phyloP scores from a whole-genome alignment of 2,329 filamentous ascomycete genomes.

The Aspergillus tanneri region DNA sequence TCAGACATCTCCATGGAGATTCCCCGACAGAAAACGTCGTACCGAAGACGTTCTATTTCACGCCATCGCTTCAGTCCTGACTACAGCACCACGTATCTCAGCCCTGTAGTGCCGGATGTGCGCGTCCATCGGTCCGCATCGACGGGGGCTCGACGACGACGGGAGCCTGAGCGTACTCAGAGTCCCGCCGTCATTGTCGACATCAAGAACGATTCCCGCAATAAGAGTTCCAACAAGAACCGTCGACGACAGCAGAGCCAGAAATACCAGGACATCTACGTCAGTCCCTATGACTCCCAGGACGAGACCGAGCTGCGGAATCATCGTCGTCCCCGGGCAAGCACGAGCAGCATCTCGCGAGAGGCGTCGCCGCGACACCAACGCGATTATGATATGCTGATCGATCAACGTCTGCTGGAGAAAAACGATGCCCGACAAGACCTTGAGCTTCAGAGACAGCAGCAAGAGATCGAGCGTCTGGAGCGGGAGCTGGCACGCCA shows the following conservation, averaged over 20 bases:
- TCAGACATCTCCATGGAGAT: constrained; percentile 35
- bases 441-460: constrained; percentile 35
- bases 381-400: constrained; percentile 37
- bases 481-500: constrained; percentile 34
- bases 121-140: constrained; percentile 37
- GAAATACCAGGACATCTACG: constrained; percentile 13
- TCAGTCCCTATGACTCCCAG: constrained; percentile 26
- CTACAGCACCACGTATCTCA: constrained; percentile 23
- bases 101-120: constrained; percentile 25
- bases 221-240: constrained; percentile 29
- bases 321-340: constrained; percentile 22
- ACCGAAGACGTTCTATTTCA: constrained; percentile 35
- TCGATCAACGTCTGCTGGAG: constrained; percentile 37
- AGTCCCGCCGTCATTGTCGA: constrained; percentile 36
- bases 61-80: constrained; percentile 30
- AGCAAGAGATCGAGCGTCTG: constrained; percentile 38
- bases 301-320: constrained; percentile 23
- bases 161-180: constrained; percentile 18
- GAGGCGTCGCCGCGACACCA: constrained; percentile 24
- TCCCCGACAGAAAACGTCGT: constrained; percentile 20
- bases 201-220: constrained; percentile 34
- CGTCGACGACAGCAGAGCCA: constrained; percentile 21
- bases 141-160: constrained; percentile 33
- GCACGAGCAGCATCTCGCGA: constrained; percentile 24
- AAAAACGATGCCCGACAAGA: constrained; percentile 35